phyloP scores from a whole-genome alignment of 805 yeast genomes.

The Saccharomycopsis sp. region DNA sequence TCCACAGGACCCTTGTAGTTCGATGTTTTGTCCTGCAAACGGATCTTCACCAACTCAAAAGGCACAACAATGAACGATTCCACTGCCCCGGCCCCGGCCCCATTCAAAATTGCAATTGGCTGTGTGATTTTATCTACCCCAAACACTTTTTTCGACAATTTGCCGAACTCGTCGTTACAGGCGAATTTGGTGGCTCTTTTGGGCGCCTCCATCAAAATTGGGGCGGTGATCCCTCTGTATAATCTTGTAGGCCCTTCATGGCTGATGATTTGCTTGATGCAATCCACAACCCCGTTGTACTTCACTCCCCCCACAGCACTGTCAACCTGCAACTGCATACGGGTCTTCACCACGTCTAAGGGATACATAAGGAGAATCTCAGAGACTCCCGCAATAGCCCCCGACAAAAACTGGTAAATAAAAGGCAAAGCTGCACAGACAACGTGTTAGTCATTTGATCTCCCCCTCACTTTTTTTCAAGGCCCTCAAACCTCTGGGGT shows the following conservation, averaged over 20 bases:
- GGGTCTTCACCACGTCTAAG: slow-evolving; percentile 91
- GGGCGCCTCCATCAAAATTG: slow-evolving; percentile 98
- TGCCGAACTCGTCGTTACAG: slow-evolving; percentile 95
- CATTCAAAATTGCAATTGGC: slow-evolving; percentile 80
- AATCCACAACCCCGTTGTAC: slow-evolving; percentile 79
- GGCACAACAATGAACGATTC: slow-evolving; percentile 98
- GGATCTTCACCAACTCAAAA: slow-evolving; percentile 90
- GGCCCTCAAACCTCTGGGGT: too few species aligned
- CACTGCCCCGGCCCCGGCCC: slow-evolving; percentile 98
- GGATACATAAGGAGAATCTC: slow-evolving; percentile 96
- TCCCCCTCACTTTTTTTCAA: background rate
- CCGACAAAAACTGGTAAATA: slow-evolving; percentile 82
- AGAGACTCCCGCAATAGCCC: slow-evolving; percentile 95
- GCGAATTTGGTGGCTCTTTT: slow-evolving; percentile 98
- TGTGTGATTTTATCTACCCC: slow-evolving; percentile 69
- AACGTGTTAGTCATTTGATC: background rate
- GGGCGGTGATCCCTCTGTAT: slow-evolving; percentile 93
- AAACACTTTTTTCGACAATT: slow-evolving; percentile 64
- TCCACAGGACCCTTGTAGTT: slow-evolving; percentile 80
- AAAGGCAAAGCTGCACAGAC: slow-evolving; percentile 67
- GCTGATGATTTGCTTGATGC: slow-evolving; percentile 73
- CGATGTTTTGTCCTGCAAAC: slow-evolving; percentile 84
- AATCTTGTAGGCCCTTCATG: slow-evolving; percentile 80
- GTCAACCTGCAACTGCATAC: slow-evolving; percentile 82
- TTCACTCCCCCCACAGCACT: slow-evolving; percentile 37